Conservation (phyloP, 2,329 filamentous ascomycete genomes). For the Arthrobotrys pseudoclavata region DNA sequence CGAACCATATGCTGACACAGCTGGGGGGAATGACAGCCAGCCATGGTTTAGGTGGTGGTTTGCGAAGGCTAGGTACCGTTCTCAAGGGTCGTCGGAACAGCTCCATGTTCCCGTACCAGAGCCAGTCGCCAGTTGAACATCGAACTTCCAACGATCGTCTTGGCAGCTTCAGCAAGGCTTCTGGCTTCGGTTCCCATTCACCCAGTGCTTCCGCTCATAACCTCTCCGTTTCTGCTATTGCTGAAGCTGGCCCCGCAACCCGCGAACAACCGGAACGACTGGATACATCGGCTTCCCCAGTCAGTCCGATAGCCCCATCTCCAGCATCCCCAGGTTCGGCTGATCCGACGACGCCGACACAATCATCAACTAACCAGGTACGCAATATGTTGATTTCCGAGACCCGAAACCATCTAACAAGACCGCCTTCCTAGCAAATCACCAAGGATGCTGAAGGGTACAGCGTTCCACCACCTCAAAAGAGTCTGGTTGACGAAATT, state of each 20-base stretch:
- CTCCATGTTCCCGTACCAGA: slow-evolving; percentile 61
- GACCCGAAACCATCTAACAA: not conserved
- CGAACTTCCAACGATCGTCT: slow-evolving; percentile 56
- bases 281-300: slow-evolving; percentile 32
- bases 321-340: slow-evolving; percentile 37
- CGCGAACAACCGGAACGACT: slow-evolving; percentile 43
- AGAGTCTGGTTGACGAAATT: slow-evolving; percentile 69
- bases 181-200: slow-evolving; percentile 40
- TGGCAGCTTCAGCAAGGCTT: slow-evolving; percentile 43
- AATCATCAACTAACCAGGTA: slow-evolving; percentile 47
- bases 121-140: slow-evolving; percentile 60
- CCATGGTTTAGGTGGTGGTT: slow-evolving; percentile 60
- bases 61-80: slow-evolving; percentile 65
- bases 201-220: slow-evolving; percentile 52
- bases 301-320: slow-evolving; percentile 27
- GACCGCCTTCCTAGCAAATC: slow-evolving; percentile 63
- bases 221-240: slow-evolving; percentile 42
- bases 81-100: slow-evolving; percentile 63
- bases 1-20: not conserved
- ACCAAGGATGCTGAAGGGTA: slow-evolving; percentile 81
- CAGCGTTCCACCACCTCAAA: slow-evolving; percentile 76
- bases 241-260: slow-evolving; percentile 24
- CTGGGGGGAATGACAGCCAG: not conserved
- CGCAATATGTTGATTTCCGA: not conserved
- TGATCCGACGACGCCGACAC: slow-evolving; percentile 42